These are phyloP conservation scores for Sindora glabra DNA, from an alignment of 306 rosid genomes.

Conservation along the genomic window DNA sequence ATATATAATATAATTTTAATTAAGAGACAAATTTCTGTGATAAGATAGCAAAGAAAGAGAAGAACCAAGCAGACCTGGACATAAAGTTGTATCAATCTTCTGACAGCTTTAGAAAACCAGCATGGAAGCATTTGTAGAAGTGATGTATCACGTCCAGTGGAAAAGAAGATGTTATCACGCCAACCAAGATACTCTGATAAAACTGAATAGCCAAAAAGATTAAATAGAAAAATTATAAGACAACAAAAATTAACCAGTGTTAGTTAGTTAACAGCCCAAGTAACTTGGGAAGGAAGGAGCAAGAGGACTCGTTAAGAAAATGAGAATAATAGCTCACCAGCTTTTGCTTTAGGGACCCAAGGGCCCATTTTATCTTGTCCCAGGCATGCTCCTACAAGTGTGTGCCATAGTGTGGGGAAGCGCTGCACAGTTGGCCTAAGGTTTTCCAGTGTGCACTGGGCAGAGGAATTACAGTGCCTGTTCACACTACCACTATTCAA, in stretches of 20 bases:
- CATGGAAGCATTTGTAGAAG: constrained; percentile 90
- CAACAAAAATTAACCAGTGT: not conserved
- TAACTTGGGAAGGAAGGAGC: not conserved
- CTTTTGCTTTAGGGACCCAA: constrained; percentile 50
- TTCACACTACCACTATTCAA: constrained; percentile 76
- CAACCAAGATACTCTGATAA: constrained; percentile 72
- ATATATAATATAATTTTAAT: constrained; percentile 1
- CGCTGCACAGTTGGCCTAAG: constrained; percentile 77
- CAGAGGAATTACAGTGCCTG: constrained; percentile 66
- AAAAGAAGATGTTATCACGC: constrained; percentile 80
- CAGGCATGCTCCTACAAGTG: constrained; percentile 69
- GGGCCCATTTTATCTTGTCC: constrained; percentile 62
- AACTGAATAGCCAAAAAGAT: constrained; percentile 37
- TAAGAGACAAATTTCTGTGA: not conserved
- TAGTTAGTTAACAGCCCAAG: constrained; percentile 10
- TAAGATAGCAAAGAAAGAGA: constrained; percentile 10
- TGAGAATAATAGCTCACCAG: constrained; percentile 48
- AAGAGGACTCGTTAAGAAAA: not conserved
- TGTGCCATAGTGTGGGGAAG: constrained; percentile 82
- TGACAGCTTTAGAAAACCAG: constrained; percentile 86
- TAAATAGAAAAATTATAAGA: not conserved
- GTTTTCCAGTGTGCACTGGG: constrained; percentile 93
- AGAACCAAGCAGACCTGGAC: constrained; percentile 64
- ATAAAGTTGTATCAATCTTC: constrained; percentile 81
- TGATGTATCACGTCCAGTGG: constrained; percentile 83